A percentile compares a stretch with the other conserved stretches of the same genome.
Evolutionary conservation across 2,329 filamentous ascomycete species (phyloP).

Genomic region (Venturia effusa): DNA sequence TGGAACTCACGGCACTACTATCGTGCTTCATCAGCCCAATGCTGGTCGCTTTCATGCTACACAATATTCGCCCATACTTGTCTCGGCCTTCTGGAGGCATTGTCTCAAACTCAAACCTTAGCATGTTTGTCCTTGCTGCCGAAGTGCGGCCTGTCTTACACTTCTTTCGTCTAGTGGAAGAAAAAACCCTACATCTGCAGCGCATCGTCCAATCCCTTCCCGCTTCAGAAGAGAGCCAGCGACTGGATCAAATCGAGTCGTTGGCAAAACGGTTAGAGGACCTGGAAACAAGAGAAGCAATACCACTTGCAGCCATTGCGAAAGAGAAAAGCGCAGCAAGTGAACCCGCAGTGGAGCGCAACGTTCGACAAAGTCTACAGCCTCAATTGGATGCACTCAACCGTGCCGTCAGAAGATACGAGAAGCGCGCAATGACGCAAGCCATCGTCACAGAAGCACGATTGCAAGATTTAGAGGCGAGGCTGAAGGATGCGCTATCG

Average conservation of each 20-base stretch:
- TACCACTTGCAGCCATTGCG: slow-evolving; percentile 14
- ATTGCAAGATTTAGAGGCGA: slow-evolving; percentile 58
- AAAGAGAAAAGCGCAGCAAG: slow-evolving; percentile 15
- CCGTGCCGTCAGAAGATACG: slow-evolving; percentile 78
- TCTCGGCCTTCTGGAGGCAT: slow-evolving; percentile 75
- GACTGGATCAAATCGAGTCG: slow-evolving; percentile 26
- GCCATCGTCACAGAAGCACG: slow-evolving; percentile 66
- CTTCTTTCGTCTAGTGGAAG: slow-evolving; percentile 67
- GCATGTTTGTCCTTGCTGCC: slow-evolving; percentile 77
- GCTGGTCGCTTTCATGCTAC: slow-evolving; percentile 72
- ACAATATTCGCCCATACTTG: slow-evolving; percentile 68
- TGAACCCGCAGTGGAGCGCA: slow-evolving; percentile 28
- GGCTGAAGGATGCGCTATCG: slow-evolving; percentile 65
- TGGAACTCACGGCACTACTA: slow-evolving; percentile 46
- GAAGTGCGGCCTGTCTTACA: slow-evolving; percentile 78
- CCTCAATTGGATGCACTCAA: slow-evolving; percentile 82
- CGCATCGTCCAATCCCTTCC: slow-evolving; percentile 51
- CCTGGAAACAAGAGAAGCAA: slow-evolving; percentile 44
- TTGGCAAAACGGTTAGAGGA: slow-evolving; percentile 57
- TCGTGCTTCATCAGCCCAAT: slow-evolving; percentile 73
- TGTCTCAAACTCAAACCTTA: slow-evolving; percentile 86
- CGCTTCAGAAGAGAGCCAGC: slow-evolving; percentile 15
- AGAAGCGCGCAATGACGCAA: slow-evolving; percentile 72
- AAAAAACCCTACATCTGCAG: slow-evolving; percentile 72
- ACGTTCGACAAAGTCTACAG: slow-evolving; percentile 56